Evolutionary conservation across 176 grass and related monocot species (phyloP), one percentile per base, ranked within the genome.

Genomic region (Themeda triandra): DNA sequence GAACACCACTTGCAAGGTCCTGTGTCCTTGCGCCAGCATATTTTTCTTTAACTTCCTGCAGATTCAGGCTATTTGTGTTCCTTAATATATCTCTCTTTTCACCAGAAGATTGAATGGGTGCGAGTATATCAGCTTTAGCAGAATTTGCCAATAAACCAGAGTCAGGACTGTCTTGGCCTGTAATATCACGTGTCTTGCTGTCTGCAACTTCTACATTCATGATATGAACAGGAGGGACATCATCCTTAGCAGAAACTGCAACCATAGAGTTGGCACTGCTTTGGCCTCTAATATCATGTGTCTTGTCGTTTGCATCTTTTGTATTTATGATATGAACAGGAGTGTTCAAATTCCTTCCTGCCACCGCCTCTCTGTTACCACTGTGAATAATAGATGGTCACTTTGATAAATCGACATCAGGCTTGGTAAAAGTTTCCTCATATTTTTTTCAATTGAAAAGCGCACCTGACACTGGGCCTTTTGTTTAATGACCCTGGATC

Each of bases 161-260:
- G 30, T 23, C 66, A 59, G 76, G 76, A 48, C 15, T 79, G 19
- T 36, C 28, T 84, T 80, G 66, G 30, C 45, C 60, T 77, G 27
- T 15, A 41, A 45, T 36, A 68, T 77, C 48, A 82, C 37, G 36
- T 25, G 59, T 29, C 14, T 28, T 67, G 25, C 15, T 69, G 37
- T 23, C 40, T n/a, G 40, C 51, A 69, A 70, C 25, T 63, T 63
- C 35, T 62, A 31, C 21, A 19, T 76, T 46, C 54, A 10, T 69
- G 63, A 33, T 81, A 73, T 85, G 59, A 46, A 35, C 27, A 59
- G 35, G 28, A 27, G 70, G 87, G n/a, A 44, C 51, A 84, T 80
- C 69, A n/a, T 18, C 23, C 15, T 80, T 75, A 28, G 44, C 68
- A 41, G 68, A 78, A 63, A 62, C 37, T 77, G 54, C 31, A 13